Evolutionary conservation across 305 asterid genomes (phyloP).

Genomic region (Solanum hybrid): DNA sequence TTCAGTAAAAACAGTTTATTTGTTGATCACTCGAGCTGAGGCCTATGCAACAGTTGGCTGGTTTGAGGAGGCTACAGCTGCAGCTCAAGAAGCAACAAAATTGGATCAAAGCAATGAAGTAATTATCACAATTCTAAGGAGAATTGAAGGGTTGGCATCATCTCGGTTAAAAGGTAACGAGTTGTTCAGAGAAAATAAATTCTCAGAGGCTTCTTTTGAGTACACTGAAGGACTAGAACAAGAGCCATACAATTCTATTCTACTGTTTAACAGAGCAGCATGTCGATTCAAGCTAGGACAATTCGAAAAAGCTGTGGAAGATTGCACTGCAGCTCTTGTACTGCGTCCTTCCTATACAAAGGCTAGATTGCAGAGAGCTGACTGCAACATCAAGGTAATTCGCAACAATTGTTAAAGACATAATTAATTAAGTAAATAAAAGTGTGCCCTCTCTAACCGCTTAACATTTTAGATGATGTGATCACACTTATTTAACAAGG

Average conservation of each 20-base stretch:
- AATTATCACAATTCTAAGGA: conserved; percentile 13
- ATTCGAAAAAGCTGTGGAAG: conserved; percentile 49
- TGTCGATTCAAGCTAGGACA: conserved; percentile 40
- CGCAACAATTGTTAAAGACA: background rate
- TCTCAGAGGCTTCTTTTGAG: conserved; percentile 31
- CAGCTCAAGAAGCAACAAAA: conserved; percentile 27
- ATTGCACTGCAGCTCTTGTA: conserved; percentile 39
- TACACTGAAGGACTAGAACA: conserved; percentile 43
- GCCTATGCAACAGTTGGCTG: conserved; percentile 23
- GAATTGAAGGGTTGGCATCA: conserved; percentile 17
- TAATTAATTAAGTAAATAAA: background rate
- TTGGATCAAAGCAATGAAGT: conserved; percentile 25
- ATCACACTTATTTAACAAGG: background rate
- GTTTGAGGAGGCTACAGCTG: conserved; percentile 48
- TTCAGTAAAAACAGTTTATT: conserved; percentile 22
- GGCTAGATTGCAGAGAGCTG: conserved; percentile 48
- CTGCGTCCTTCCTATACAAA: conserved; percentile 46
- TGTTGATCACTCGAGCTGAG: conserved; percentile 26
- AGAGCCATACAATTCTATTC: conserved; percentile 38
- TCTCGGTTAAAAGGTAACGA: conserved; percentile 38
- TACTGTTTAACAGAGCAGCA: conserved; percentile 52
- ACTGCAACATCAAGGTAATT: conserved; percentile 38
- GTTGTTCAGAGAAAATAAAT: conserved; percentile 31
- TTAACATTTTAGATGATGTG: background rate
- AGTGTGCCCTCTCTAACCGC: background rate